A percentile compares a stretch with the other conserved stretches of the same genome.
These are phyloP conservation scores for Tolypocladium cylindrosporum DNA, from an alignment of 2,329 filamentous ascomycete species.

Conservation along the genomic window DNA sequence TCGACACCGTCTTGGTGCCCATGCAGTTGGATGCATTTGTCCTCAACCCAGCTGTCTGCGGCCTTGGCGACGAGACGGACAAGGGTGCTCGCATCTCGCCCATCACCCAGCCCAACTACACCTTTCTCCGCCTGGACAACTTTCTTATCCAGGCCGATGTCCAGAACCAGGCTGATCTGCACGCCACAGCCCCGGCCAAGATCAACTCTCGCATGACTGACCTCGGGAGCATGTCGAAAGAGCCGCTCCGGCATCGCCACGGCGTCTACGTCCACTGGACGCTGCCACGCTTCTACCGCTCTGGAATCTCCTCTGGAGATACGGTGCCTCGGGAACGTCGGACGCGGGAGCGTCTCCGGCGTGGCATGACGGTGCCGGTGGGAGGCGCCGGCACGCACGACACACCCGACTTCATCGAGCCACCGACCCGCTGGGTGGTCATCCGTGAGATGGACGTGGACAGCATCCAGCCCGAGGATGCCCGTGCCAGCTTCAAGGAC, in stretches of 20 bases:
- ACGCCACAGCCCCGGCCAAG: constrained; percentile 18
- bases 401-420: constrained; percentile 7
- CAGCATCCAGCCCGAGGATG: constrained; percentile 5
- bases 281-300: constrained; percentile 25
- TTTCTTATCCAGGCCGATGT: constrained; percentile 27
- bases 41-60: constrained; percentile 18
- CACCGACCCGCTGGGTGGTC: constrained; percentile 27
- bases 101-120: constrained; percentile 36
- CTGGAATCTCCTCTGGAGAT: constrained; percentile 9
- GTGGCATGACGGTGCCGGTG: not conserved
- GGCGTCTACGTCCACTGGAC: constrained; percentile 34
- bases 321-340: constrained; percentile 1
- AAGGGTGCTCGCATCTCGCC: constrained; percentile 22
- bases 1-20: constrained; percentile 12
- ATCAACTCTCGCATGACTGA: constrained; percentile 26
- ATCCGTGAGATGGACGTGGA: constrained; percentile 17
- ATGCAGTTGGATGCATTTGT: constrained; percentile 22
- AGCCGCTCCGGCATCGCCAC: constrained; percentile 15
- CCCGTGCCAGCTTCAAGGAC: not conserved
- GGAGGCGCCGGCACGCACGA: not conserved
- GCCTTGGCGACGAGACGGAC: constrained; percentile 4
- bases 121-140: constrained; percentile 26
- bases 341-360: not conserved
- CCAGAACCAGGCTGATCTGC: constrained; percentile 23
- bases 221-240: constrained; percentile 11